Evolutionary conservation across 805 yeast genomes (phyloP), one percentile per base, ranked within the genome.

Genomic region (Lipomyces chichibuensis): DNA sequence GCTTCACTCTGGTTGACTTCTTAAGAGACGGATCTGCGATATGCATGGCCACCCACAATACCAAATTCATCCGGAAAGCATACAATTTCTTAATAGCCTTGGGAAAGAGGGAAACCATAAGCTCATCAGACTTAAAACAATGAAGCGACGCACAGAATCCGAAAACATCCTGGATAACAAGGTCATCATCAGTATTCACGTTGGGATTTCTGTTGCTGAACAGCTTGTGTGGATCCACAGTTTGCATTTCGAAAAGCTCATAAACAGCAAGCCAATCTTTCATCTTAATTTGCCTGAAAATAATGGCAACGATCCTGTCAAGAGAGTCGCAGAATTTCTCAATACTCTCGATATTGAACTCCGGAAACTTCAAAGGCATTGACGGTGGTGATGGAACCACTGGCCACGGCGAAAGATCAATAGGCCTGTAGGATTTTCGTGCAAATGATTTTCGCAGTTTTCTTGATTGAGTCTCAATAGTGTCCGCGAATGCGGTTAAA

Each of bases 241-340:
- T 85, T 66, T 89, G 88, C 39, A 85, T 80, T 75, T 93, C 97
- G 57, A 94, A 77, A 0, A 88, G 78, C 74, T 91, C 94, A 75
- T 85, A 90, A 2, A 88, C 84, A 64, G 84, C 83, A 61, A 91
- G 81, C 97, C 98, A 94, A 72, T 93, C 96, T 67, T 84, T 85
- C 13, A 86, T 77, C 13, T 86, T 83, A 43, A 89, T 83, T 11
- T 85, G 83, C 33, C 79, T 80, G 74, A 88, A 87, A 39, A 88
- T 81, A 2, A 84, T 83, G 1, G 84, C 80, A 33, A 90, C 82
- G 6, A 91, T 79, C 20, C 81, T 80, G 77, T 93, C 94, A 66
- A 93, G 77, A 57, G 84, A 83, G 63, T 83, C 84, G 27, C 91
- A 81, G 77, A 91, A 89, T 59, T 81, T 79, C 66, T 88, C 88